Evolutionary conservation across 2,329 filamentous ascomycete genomes (phyloP).

Genomic region (Claviceps sp.): DNA sequence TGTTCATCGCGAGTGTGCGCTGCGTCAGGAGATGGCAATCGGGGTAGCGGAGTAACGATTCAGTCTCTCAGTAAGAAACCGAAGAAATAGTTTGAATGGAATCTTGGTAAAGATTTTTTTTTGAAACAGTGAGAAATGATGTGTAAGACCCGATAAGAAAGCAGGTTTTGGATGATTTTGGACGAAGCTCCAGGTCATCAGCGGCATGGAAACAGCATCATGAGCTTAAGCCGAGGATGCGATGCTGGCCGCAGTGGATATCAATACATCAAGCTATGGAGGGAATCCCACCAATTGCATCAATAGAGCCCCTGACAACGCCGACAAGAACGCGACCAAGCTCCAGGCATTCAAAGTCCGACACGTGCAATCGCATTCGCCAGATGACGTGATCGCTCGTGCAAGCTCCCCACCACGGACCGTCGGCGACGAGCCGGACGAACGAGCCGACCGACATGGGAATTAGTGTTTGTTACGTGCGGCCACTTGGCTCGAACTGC

Average conservation of each 20-base stretch:
- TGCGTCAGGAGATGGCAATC: background rate
- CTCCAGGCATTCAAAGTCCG: no score
- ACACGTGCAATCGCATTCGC: background rate
- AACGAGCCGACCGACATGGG: background rate
- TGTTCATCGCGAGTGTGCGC: constrained; percentile 29
- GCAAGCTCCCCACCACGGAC: background rate
- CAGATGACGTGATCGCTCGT: constrained; percentile 11
- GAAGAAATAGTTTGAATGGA: background rate
- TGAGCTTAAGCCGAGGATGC: constrained; percentile 17
- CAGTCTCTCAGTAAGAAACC: background rate
- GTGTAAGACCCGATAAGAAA: background rate
- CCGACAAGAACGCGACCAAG: no score
- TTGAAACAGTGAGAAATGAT: background rate
- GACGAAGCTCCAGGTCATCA: constrained; percentile 1
- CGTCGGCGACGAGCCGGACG: background rate
- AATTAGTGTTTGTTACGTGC: background rate
- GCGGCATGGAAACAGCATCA: constrained; percentile 15
- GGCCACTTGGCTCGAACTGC: background rate
- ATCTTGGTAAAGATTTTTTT: background rate
- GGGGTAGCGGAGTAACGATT: background rate
- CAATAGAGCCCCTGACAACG: no score
- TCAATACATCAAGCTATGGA: no score
- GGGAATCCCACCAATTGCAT: no score
- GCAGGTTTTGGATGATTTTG: background rate
- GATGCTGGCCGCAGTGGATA: no score